A percentile compares a stretch with the other conserved stretches of the same genome.
phyloP scores from a whole-genome alignment of 2,329 filamentous ascomycete genomes.

The Exophiala xenobiotica region DNA sequence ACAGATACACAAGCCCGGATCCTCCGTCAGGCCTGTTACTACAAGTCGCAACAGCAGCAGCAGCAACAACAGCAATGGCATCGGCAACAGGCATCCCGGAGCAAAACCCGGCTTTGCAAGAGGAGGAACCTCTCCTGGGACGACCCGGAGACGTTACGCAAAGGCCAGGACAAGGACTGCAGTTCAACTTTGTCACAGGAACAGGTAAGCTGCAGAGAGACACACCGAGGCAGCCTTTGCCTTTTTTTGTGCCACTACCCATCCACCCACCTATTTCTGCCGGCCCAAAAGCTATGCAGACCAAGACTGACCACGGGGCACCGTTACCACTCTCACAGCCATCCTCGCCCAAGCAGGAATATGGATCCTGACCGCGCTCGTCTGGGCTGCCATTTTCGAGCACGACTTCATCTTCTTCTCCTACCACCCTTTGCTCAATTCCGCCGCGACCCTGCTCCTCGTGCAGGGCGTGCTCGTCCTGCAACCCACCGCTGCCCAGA shows the following conservation, averaged over 20 bases:
- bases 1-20: no score
- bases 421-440: slow-evolving; percentile 69
- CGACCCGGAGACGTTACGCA: slow-evolving; percentile 72
- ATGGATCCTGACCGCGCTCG: slow-evolving; percentile 69
- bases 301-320: background rate
- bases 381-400: slow-evolving; percentile 76
- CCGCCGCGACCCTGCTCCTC: slow-evolving; percentile 69
- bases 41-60: background rate
- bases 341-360: slow-evolving; percentile 76
- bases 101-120: slow-evolving; percentile 46
- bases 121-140: slow-evolving; percentile 71
- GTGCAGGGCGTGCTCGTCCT: slow-evolving; percentile 79
- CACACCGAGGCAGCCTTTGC: no score
- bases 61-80: slow-evolving; percentile 53
- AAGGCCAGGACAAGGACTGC: slow-evolving; percentile 60
- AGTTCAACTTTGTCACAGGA: slow-evolving; percentile 75
- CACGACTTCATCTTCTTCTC: slow-evolving; percentile 77
- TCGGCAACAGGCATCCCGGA: slow-evolving; percentile 68
- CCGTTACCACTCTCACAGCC: slow-evolving; percentile 58
- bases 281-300: background rate
- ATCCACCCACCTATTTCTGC: background rate
- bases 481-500: slow-evolving; percentile 77
- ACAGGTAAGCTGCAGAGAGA: slow-evolving; percentile 39
- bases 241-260: no score
- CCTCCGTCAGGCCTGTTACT: no score